phyloP scores from a whole-genome alignment of 2,329 filamentous ascomycete genomes.

The Colletotrichum sp. region DNA sequence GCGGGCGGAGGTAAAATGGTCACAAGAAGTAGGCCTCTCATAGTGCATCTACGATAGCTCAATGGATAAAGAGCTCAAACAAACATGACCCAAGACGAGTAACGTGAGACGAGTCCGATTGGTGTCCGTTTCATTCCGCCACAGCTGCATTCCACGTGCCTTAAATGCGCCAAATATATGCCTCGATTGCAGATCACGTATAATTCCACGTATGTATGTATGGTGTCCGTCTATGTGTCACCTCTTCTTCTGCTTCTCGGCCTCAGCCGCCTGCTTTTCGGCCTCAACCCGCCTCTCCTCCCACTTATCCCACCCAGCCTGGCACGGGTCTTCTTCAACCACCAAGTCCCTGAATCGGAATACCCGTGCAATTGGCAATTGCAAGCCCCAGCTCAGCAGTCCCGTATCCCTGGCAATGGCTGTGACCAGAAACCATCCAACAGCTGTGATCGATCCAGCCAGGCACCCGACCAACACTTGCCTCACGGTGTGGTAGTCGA shows the following conservation, averaged over 20 bases:
- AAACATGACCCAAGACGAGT: neutral
- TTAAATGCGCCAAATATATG: neutral
- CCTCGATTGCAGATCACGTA: neutral
- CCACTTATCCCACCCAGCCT: constrained; percentile 95
- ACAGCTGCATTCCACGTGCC: neutral
- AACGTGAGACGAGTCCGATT: neutral
- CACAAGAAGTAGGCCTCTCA: neutral
- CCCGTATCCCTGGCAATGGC: constrained; percentile 69
- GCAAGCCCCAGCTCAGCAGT: constrained; percentile 74
- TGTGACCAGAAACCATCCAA: constrained; percentile 81
- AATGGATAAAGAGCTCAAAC: constrained; percentile 8
- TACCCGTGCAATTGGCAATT: constrained; percentile 66
- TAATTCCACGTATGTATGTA: neutral
- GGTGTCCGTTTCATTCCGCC: neutral
- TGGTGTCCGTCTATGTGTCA: neutral
- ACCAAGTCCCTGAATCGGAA: constrained; percentile 83
- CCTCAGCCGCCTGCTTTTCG: constrained; percentile 34
- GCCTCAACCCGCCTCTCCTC: constrained; percentile 56
- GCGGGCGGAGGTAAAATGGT: neutral
- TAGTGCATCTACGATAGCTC: neutral
- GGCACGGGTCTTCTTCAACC: constrained; percentile 84
- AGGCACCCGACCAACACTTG: constrained; percentile 84
- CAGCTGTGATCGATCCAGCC: constrained; percentile 73
- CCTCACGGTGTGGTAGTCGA: constrained; percentile 88
- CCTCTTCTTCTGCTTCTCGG: neutral